A percentile compares a stretch with the other conserved stretches of the same genome.
Evolutionary conservation across 192 early-diverging fungal genomes (phyloP).

Genomic region (Dissophora globulifera): DNA sequence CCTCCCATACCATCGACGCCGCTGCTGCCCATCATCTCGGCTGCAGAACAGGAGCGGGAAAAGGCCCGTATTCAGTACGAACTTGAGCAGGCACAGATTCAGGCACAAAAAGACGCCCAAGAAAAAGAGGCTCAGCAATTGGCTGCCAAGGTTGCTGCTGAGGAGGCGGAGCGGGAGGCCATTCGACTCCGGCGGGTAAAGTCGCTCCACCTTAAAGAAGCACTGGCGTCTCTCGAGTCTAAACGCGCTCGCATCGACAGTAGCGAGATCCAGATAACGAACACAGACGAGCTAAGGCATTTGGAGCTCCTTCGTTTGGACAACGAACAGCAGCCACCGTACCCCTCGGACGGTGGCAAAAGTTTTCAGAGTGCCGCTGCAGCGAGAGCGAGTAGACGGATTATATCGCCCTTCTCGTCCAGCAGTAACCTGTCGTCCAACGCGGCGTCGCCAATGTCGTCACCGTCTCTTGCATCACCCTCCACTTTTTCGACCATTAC

Average conservation of each 20-base stretch:
- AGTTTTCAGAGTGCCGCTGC: conserved; percentile 20
- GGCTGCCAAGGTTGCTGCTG: conserved; percentile 26
- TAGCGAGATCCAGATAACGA: conserved; percentile 19
- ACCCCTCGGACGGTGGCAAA: too few relatives aligned
- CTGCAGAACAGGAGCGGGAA: conserved; percentile 32
- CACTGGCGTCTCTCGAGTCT: conserved; percentile 39
- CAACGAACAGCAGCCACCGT: conserved; percentile 3
- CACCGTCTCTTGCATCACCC: conserved; percentile 4
- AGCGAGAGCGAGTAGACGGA: conserved; percentile 16
- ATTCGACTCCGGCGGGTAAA: conserved; percentile 21
- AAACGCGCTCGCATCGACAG: conserved; percentile 22
- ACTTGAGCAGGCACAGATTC: conserved; percentile 37
- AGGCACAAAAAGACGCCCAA: conserved; percentile 16
- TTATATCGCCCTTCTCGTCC: conserved; percentile 19
- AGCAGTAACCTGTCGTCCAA: background rate
- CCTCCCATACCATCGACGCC: conserved; percentile 17
- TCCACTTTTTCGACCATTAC: background rate
- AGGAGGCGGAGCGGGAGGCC: conserved; percentile 34
- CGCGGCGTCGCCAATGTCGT: background rate
- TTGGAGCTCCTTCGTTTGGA: conserved; percentile 27
- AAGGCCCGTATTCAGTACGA: conserved; percentile 42
- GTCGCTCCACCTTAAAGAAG: conserved; percentile 41
- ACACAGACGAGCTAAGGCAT: conserved; percentile 42
- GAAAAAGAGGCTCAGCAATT: conserved; percentile 14
- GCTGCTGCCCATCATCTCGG: conserved; percentile 16